phyloP scores from a whole-genome alignment of 2,329 filamentous ascomycete genomes.

The Paecilomyces dactylethromorphus region DNA sequence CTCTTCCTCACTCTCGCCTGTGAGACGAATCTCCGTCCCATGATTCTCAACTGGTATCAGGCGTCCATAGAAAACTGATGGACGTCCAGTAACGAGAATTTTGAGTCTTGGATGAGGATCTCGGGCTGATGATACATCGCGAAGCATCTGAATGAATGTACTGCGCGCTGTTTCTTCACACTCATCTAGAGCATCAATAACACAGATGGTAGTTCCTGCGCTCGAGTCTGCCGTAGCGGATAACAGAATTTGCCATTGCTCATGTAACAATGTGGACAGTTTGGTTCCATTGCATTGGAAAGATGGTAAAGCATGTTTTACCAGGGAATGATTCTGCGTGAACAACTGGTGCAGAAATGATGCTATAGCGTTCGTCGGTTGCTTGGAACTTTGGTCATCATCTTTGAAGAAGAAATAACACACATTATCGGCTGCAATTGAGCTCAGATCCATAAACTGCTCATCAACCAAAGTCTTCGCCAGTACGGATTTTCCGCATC shows the following conservation, averaged over 20 bases:
- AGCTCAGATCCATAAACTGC: not conserved
- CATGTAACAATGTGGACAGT: not conserved
- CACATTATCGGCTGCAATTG: slow-evolving; percentile 1
- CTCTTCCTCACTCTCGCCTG: not conserved
- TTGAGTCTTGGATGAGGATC: not conserved
- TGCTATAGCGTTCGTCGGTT: not conserved
- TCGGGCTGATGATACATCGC: not conserved
- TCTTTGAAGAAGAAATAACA: slow-evolving; percentile 4
- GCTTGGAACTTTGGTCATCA: not conserved
- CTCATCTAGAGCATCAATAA: not conserved
- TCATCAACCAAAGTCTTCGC: slow-evolving; percentile 11
- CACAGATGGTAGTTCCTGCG: not conserved
- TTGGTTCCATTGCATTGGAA: not conserved
- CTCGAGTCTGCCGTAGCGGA: not conserved
- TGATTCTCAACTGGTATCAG: not conserved
- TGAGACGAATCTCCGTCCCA: not conserved
- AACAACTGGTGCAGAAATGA: slow-evolving; percentile 1
- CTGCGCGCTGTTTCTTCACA: not conserved
- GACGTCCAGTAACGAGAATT: slow-evolving; percentile 1
- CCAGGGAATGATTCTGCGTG: not conserved
- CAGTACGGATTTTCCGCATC: slow-evolving; percentile 22
- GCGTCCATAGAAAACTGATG: not conserved
- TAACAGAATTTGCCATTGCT: not conserved
- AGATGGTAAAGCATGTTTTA: not conserved
- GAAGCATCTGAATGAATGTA: not conserved